Evolutionary conservation across 1,139 yeast species (phyloP), one percentile per base, ranked within the genome.

Genomic region (Diutina mesorugosa): DNA sequence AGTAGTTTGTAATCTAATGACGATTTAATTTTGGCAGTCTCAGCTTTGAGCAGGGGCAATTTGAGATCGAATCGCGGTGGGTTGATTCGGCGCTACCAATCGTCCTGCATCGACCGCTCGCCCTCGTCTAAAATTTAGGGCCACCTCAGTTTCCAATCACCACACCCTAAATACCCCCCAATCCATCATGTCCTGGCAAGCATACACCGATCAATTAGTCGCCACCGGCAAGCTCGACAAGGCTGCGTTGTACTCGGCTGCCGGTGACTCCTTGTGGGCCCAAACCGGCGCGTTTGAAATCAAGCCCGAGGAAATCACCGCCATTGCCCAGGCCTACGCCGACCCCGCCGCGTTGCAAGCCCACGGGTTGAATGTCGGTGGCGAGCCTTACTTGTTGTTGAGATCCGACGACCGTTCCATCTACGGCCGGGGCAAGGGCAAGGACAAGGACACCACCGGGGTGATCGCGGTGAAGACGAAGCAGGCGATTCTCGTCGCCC

Each of bases 201-300:
- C 97, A 60, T 93, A 93, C 79, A 90, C 97, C 60, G 98, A 93
- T 70, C 90, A 90, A 73, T 83, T 93, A 64, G 76, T 87, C 64
- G 87, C 85, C 58, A 85, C 97, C 58, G 90, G 90, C 62, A 89
- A 88, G 71, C 78, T 93, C 64, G 97, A 91, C 74, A 84, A 84
- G 71, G 97, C 98, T 46, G 95, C 95, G 56, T 83, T 93, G 65
- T 90, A 87, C 74, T 91, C 97, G 16, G 84, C 87, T 63, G 97
- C 95, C 12, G 99, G 99, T 53, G 97, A 91, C 70, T 81, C 96
- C 45, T 81, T 85, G 58, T 93, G 99, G 99, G 98, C 99, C 30
- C 83, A 85, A 65, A 78, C 95, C 29, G 79, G 88, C 59, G 82
- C 82, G 56, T 82, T 89, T 66, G 76, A 81, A 62, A 82, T 90